Evolutionary conservation across 495 filamentous ascomycete genomes (phyloP).

Genomic region (Hypoxylon intermedium): DNA sequence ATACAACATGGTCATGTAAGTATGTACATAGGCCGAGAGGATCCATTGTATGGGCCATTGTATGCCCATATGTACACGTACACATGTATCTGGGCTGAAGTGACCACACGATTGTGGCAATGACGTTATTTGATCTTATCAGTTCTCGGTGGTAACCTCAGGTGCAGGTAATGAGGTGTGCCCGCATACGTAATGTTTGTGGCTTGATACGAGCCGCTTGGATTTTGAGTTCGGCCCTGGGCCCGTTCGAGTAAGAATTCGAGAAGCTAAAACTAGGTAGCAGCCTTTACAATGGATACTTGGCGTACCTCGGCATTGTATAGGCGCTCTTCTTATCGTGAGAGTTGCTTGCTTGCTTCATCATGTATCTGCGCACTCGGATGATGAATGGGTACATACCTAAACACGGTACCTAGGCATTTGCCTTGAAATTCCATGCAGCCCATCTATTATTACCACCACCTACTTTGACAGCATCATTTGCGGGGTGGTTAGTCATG

Average conservation of each 20-base stretch:
- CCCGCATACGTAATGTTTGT: conserved; percentile 23
- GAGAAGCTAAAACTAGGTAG: too few relatives aligned
- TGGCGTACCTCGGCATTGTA: too few relatives aligned
- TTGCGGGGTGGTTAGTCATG: conserved; percentile 27
- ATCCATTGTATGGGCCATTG: too few relatives aligned
- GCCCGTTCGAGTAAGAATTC: too few relatives aligned
- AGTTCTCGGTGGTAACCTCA: too few relatives aligned
- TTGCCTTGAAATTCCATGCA: conserved; percentile 31
- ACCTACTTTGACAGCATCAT: conserved; percentile 29
- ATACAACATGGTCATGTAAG: too few relatives aligned
- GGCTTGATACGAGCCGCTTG: not conserved
- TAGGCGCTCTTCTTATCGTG: too few relatives aligned
- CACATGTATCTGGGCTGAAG: conserved; percentile 11
- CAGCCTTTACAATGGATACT: too few relatives aligned
- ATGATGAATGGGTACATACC: conserved; percentile 4
- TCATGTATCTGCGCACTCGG: not conserved
- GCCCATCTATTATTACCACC: conserved; percentile 12
- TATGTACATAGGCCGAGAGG: too few relatives aligned
- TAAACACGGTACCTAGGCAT: too few relatives aligned
- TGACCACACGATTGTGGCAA: conserved; percentile 22
- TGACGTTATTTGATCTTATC: conserved; percentile 35
- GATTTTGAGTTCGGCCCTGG: not conserved
- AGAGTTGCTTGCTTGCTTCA: not conserved
- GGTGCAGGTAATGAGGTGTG: too few relatives aligned
- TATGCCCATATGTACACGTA: too few relatives aligned